Evolutionary conservation across 106 monocot genomes (phyloP), one percentile per base, ranked within the genome.

Genomic region (Triglochin maritima): DNA sequence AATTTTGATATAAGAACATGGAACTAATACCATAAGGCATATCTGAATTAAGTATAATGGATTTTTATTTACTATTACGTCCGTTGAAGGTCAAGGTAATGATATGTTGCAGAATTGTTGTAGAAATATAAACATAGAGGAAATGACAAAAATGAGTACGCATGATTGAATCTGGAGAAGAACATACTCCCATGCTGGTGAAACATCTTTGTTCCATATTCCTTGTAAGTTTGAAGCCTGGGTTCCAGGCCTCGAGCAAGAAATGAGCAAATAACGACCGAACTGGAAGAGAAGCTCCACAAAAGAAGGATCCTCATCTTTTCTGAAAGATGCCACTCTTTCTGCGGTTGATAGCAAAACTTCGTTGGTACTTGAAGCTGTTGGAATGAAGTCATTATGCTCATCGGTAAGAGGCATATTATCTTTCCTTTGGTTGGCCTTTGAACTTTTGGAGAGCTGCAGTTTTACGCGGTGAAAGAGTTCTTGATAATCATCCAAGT

Each of bases 101-200:
- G 29, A 29, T 29, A 29, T 29, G 29, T 29, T 0, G 29, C 29
- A 29, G 29, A 29, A 29, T 29, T 29, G 29, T 29, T 29, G 29
- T 29, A 29, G 1, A 29, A 29, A 29, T 29, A 29, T 29, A 29
- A 29, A 1, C 29, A 29, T 1, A 29, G 29, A 29, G 29, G 29
- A 29, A 0, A 0, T 29, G 29, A 29, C 0, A 29, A 29, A 29
- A 29, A 29, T 29, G 29, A 29, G 0, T 29, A 29, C 29, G 1
- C 29, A 29, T 29, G 29, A 29, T 29, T 29, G 63, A 29, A 29
- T 29, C 29, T 29, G 1, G 29, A 29, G 48, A 74, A 69, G 76
- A 59, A 76, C 91, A 73, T 92, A 98, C 98, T 92, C 92, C 98
- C 98, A 98, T 79, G 86, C 50, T 53, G 98, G 98, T 52, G 69